Evolutionary conservation across 257 asterid genomes (phyloP), one percentile per base, ranked within the genome.

Genomic region (Solanum rostratum): DNA sequence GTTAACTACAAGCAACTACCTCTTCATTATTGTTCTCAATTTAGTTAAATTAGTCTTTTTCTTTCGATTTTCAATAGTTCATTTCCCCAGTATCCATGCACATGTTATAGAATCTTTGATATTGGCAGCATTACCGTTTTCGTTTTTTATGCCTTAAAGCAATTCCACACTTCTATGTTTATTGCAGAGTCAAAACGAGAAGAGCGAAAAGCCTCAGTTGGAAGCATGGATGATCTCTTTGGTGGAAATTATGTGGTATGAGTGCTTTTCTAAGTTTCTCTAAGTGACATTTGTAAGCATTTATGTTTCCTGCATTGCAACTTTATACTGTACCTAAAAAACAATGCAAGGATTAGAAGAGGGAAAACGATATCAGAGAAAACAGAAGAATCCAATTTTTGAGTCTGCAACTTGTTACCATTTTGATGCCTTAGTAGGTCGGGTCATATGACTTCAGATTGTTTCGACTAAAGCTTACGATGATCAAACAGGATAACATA

Each of bases 241-340:
- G 92, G 88, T 80, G 93, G 54, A 73, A 86, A 84, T 83, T 95
- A 90, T 82, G 43, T 84, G 98, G 98, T 96, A 93, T n/a, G 85
- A 24, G 7, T 9, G n/a, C 70, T 49, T 27, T 46, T 84, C 49
- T 79, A 73, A 70, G 19, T 82, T 74, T 74, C 41, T 3, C 45
- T 46, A 46, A 74, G 49, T 76, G 45, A 76, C 24, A 43, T 24
- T 46, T 27, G 24, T 24, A 60, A 76, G 81, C 20, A 76, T 74
- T 46, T 46, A 74, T 76, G 62, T 24, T 10, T 74, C 5, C 16
- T 41, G 27, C 81, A 15, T 41, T 39, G 74, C 9, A 76, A n/a
- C 11, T 43, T 63, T 14, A 57, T 62, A 11, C 52, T 19, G 6
- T 13, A 46, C 27, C 60, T 7, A 22, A 43, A 45, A 45, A 7